A percentile compares a stretch with the other conserved stretches of the same genome.
phyloP scores from a whole-genome alignment of 345 rosid species.

The Hibiscus mutabilis region DNA sequence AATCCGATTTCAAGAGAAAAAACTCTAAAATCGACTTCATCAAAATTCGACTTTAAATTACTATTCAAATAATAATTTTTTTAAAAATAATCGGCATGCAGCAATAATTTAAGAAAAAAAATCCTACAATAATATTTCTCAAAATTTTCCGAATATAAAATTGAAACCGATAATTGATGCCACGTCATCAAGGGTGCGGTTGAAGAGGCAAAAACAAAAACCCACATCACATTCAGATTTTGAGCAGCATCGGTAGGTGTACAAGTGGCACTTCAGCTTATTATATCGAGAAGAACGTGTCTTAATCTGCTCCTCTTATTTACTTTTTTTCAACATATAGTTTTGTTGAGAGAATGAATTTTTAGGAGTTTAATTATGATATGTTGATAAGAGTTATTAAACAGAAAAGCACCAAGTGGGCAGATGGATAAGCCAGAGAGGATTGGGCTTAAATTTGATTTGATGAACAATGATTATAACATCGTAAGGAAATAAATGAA shows the following conservation, averaged over 20 bases:
- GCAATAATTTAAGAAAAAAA: too few species aligned
- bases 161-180: background rate
- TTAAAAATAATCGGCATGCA: too few species aligned
- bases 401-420: background rate
- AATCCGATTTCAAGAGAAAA: too few species aligned
- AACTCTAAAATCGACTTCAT: too few species aligned
- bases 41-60: too few species aligned
- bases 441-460: too few species aligned
- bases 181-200: slow-evolving; percentile 1
- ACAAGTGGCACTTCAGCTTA: background rate
- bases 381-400: too few species aligned
- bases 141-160: too few species aligned
- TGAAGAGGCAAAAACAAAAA: background rate
- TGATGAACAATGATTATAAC: too few species aligned
- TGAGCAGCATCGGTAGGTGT: background rate
- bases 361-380: background rate
- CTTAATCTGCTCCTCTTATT: background rate
- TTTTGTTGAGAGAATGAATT: background rate
- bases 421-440: background rate
- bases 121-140: too few species aligned
- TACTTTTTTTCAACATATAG: background rate
- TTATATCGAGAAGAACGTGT: background rate
- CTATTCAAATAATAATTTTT: too few species aligned
- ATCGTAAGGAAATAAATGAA: too few species aligned
- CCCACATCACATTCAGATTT: background rate